Percentiles rank a stretch among this genome's conserved stretches.
phyloP scores from a whole-genome alignment of 331 rosid genomes.

The Quercus tomentella region DNA sequence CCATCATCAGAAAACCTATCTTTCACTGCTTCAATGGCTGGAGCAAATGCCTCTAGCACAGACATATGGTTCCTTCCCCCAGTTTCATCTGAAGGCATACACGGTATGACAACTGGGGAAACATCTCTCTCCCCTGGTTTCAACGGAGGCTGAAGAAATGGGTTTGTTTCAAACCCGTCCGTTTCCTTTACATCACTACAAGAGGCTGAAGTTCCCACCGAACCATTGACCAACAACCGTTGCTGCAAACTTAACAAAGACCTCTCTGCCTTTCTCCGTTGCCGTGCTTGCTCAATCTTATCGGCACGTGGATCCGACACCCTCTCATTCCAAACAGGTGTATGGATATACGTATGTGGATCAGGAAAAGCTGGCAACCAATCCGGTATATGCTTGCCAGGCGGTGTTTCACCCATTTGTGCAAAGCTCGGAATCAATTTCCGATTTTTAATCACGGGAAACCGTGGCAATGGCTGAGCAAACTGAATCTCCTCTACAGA shows the following conservation, averaged over 20 bases:
- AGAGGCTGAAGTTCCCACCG: slow-evolving; percentile 27
- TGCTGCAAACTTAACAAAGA: slow-evolving; percentile 86
- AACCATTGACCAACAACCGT: slow-evolving; percentile 47
- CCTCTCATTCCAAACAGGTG: slow-evolving; percentile 81
- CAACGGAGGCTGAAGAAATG: slow-evolving; percentile 35
- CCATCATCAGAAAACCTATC: slow-evolving; percentile 51
- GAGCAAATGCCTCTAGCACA: slow-evolving; percentile 79
- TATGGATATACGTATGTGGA: slow-evolving; percentile 75
- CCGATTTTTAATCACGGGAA: slow-evolving; percentile 53
- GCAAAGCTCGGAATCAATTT: slow-evolving; percentile 58
- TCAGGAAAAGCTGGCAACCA: slow-evolving; percentile 99
- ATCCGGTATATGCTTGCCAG: slow-evolving; percentile 60
- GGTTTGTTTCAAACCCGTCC: slow-evolving; percentile 30
- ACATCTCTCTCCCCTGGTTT: slow-evolving; percentile 38
- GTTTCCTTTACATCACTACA: slow-evolving; percentile 24
- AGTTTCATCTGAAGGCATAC: slow-evolving; percentile 26
- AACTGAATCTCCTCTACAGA: slow-evolving; percentile 60
- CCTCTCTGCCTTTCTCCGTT: slow-evolving; percentile 87
- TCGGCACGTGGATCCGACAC: slow-evolving; percentile 65
- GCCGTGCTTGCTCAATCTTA: slow-evolving; percentile 85
- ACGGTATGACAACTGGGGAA: slow-evolving; percentile 35
- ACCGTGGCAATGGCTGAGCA: slow-evolving; percentile 62
- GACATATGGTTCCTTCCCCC: slow-evolving; percentile 39
- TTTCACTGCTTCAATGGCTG: slow-evolving; percentile 72
- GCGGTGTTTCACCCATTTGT: slow-evolving; percentile 70